A percentile compares a stretch with the other conserved stretches of the same genome.
phyloP scores from a whole-genome alignment of 192 early-diverging fungal species.

The Piromyces sp. region DNA sequence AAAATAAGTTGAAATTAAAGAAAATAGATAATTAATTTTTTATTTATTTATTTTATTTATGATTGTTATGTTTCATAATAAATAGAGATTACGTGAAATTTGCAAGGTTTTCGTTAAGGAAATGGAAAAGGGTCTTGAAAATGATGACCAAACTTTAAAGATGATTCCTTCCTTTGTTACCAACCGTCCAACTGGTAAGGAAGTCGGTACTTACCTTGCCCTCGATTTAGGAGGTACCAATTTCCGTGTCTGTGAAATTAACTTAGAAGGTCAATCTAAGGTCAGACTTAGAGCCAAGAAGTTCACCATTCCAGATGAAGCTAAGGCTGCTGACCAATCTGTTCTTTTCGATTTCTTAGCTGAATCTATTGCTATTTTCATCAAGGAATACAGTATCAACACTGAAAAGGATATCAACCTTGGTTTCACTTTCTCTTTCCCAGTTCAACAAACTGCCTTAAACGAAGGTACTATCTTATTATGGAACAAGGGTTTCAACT shows the following conservation, averaged over 20 bases:
- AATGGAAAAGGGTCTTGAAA: neutral
- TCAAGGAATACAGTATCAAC: conserved; percentile 18
- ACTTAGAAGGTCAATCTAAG: conserved; percentile 37
- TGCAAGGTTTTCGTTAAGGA: neutral
- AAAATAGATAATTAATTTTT: too few relatives aligned
- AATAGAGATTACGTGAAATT: neutral
- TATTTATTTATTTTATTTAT: too few relatives aligned
- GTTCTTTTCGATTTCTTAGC: conserved; percentile 82
- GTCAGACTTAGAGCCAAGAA: conserved; percentile 55
- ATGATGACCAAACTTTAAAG: neutral
- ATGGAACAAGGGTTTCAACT: conserved; percentile 77
- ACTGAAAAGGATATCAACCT: conserved; percentile 11
- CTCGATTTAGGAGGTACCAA: conserved; percentile 93
- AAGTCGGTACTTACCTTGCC: conserved; percentile 73
- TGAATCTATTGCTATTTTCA: conserved; percentile 64
- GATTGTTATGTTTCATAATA: too few relatives aligned
- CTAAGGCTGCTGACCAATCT: conserved; percentile 54
- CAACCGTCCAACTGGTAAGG: conserved; percentile 58
- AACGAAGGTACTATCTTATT: conserved; percentile 25
- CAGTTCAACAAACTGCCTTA: conserved; percentile 61
- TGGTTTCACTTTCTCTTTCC: conserved; percentile 94
- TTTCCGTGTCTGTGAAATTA: conserved; percentile 74
- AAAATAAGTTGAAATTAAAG: too few relatives aligned
- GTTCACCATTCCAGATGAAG: conserved; percentile 49
- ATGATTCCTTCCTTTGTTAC: conserved; percentile 71